Evolutionary conservation across 129 eudicot genomes (phyloP), one percentile per base, ranked within the genome.

Genomic region (Glebionis coronaria): DNA sequence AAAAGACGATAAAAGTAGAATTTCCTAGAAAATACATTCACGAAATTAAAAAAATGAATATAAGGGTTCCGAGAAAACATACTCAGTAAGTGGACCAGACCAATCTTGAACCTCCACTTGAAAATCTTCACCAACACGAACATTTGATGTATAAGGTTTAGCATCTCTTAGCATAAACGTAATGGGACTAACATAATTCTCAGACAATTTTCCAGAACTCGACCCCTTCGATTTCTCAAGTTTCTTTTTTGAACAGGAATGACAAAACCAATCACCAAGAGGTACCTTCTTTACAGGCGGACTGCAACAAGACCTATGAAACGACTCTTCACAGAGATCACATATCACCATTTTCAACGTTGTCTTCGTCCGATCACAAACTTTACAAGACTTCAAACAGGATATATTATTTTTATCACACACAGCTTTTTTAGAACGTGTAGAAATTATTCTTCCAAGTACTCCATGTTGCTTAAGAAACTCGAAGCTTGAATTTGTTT

Each of bases 91-190:
- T 47, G 88, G 85, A 68, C 87, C 88, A 63, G 73, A 57, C 96
- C 98, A 93, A 57, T 84, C 83, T 16, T 95, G 90, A 72, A 93
- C 81, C 65, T 71, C 80, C 7, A 90, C 97, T 82, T 93, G 98
- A 81, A 83, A 93, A 65, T 81, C 87, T 77, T 81, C 77, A 55
- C 98, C 96, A 61, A 93, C 70, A 40, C 92, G 91, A 76, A 88
- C 95, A 47, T 53, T 78, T 14, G 90, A 56, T 55, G 56, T 70
- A 78, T 82, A 82, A 8, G 81, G 82, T 58, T 73, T 82, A 5
- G 61, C 68, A 28, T 77, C 86, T 29, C 69, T 76, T 57, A 91
- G 72, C 90, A 88, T 83, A 25, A 61, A 63, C 29, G 44, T 77
- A 71, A 88, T 77, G 52, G 88, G 85, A 46, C 96, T 84, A 18